Base-by-base conservation (phyloP, 352 stramenopile genomes). In the Globisporangium cederbergense region DNA sequence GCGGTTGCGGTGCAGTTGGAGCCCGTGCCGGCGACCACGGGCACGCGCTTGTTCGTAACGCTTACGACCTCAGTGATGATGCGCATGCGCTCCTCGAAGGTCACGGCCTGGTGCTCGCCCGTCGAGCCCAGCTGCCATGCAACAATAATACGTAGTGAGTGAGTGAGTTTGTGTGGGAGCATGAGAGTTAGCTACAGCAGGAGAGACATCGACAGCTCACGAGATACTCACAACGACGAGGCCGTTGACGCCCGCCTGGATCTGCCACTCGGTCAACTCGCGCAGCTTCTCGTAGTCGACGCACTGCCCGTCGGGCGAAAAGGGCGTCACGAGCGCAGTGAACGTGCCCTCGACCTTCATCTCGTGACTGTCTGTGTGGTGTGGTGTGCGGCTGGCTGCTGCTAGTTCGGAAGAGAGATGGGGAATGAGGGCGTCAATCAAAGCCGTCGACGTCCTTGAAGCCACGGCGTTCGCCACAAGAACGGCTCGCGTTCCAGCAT, bases 311-410 rank as follows among this genome's bases (percentile, higher is more conserved):
- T 97, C 89, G 14, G 83, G 64, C 49, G 87, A 98, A 77, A 99
- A 98, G 7, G 97, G 97, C 65, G 97, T 99, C 58, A 99, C 90
- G 61, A 99, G 79, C 58, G 97, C 97, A 50, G 88, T 95, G 70
- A 96, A 93, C 16, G 88, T 74, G 79, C 90, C 90, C 65, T 92
- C 73, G 64, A 96, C 69, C 47, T 66, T 51, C 47, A 60, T 36
- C 6, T 7, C 32, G 50, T 20, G 13, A 10, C 22, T 25, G 22
- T 25, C 22, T 25, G 22, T 25, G 22, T 25, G 22, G 22, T 25
- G 22, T 25, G 22, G 18, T n/a, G 46, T 53, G 46, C 7, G 46
- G 22, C 22, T 1, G 20, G 1, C 6, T 18, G 4, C n/a, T 25
- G 47, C 47, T 10, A 18, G 30, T 40, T 3, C 14, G 13, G 7